phyloP scores from a whole-genome alignment of 257 asterid genomes.

The Ligustrum vulgare region DNA sequence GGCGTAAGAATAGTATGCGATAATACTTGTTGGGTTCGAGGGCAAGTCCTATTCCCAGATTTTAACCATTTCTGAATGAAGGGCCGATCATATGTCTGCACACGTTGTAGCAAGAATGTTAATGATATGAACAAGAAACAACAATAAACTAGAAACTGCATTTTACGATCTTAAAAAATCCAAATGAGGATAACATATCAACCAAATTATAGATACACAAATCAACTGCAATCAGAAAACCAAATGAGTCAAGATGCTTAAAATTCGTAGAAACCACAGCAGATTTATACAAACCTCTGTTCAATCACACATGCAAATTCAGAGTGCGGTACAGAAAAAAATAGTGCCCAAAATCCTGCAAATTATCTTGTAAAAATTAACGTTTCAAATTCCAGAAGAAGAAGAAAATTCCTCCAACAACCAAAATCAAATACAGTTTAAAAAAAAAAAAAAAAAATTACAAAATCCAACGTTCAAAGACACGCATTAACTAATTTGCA shows the following conservation, averaged over 20 bases:
- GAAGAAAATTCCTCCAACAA: not conserved
- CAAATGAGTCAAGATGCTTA: not conserved
- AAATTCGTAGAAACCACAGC: no score
- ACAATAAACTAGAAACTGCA: not conserved
- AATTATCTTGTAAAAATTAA: not conserved
- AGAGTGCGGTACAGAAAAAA: not conserved
- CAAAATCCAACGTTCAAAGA: not conserved
- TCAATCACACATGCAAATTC: not conserved
- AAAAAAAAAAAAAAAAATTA: not conserved
- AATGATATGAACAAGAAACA: constrained; percentile 13
- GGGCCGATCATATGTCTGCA: constrained; percentile 87
- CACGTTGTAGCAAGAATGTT: constrained; percentile 6
- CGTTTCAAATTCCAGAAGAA: not conserved
- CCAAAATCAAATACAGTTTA: not conserved
- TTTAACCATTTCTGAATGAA: constrained; percentile 77
- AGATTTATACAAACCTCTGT: not conserved
- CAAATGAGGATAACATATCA: not conserved
- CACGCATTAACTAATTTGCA: not conserved
- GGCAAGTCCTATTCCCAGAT: constrained; percentile 82
- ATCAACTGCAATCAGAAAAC: not conserved
- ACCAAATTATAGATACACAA: not conserved
- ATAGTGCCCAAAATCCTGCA: not conserved
- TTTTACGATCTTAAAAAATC: not conserved
- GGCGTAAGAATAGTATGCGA: constrained; percentile 72
- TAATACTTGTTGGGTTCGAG: constrained; percentile 82